Evolutionary conservation across 495 filamentous ascomycete species (phyloP), one percentile per base, ranked within the genome.

Genomic region (Extremus antarcticus): DNA sequence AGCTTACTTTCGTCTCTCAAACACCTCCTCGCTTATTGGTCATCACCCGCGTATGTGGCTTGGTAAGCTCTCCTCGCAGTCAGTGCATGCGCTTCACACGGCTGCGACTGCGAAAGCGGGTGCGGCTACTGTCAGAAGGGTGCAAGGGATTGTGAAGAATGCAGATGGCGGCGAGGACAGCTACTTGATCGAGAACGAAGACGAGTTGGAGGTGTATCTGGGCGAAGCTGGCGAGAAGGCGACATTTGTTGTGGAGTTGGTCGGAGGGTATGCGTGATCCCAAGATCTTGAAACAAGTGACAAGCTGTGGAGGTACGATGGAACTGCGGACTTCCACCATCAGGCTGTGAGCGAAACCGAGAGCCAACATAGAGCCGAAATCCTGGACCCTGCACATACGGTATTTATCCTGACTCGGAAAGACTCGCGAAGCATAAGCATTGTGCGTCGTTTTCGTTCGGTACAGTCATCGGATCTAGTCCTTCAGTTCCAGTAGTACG

Each of bases 181-280:
- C 3, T 74, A 83, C 63, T 63, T 70, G 25, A 81, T 90, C 61
- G 80, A 82, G 51, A 74, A 81, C 25, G 84, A 88, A 62, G 78
- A 78, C 43, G 84, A 89, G 68, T 60, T 90, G 50, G 78, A 78
- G 53, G 81, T 79, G 1, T 90, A 87, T 68, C 62, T 90, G 57
- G 70, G 69, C 41, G 81, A 85, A 66, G 73, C 83, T 2, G 67
- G 74, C 53, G 82, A 54, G 24, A 87, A 86, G 66, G 79, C 81
- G 2, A 81, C 74, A 10, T 86, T 90, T 67, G 66, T 74, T n/a
- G 78, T 87, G 50, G 61, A 53, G 58, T 51, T 71, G 25, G 59
- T 40, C 17, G 60, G 49, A 19, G 55, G 55, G 19, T 58, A 58
- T 49, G 54, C 58, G 15, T 60, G 47, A 55, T 32, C 29, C 29